Evolutionary conservation across 2,329 filamentous ascomycete genomes (phyloP), one percentile per base, ranked within the genome.

Genomic region (Cladophialophora psammophila): DNA sequence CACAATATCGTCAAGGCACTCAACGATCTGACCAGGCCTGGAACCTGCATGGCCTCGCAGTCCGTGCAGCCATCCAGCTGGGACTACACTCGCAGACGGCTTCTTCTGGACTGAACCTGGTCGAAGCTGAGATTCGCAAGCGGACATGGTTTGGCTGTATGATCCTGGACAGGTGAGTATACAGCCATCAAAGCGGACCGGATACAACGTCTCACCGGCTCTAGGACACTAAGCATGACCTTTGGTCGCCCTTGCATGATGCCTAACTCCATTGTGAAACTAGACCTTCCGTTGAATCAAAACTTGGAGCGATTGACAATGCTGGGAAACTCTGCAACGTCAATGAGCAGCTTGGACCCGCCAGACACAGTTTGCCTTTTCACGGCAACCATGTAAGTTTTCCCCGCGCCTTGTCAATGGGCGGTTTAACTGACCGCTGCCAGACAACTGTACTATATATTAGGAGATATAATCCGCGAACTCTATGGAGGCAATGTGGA

Each of bases 401-500:
- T 6, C 6, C 15, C 26, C 10, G 18, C 32, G 10, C 20, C 45
- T 57, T 26, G 26, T 20, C 10, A 18, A 13, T 53, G 18, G 1
- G 12, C 13, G 20, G 1, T 15, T 26, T 2, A 34, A 55, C 65
- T 32, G 65, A 45, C n/a, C 5, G 10, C 4, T 35, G 3, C 10
- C 35, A 69, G 68, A 60, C 61, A 67, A 65, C 55, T 69, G 6
- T 69, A 69, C 50, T 67, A 63, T 52, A 64, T 69, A 15, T 40
- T 67, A 8, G 68, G 59, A 18, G 65, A 69, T 18, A 64, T 69
- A 20, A 67, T 69, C 34, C 42, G 40, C 32, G 64, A 69, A 53
- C 55, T 69, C n/a, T 69, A 69, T 48, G 68, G 65, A 5, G 66
- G 60, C 8, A 69, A 69, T 42, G 60, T 69, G n/a, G 68, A 69